These are phyloP conservation scores for Agaricus sinodeliciosus DNA, from an alignment of 768 basidiomycete species.

Conservation along the genomic window DNA sequence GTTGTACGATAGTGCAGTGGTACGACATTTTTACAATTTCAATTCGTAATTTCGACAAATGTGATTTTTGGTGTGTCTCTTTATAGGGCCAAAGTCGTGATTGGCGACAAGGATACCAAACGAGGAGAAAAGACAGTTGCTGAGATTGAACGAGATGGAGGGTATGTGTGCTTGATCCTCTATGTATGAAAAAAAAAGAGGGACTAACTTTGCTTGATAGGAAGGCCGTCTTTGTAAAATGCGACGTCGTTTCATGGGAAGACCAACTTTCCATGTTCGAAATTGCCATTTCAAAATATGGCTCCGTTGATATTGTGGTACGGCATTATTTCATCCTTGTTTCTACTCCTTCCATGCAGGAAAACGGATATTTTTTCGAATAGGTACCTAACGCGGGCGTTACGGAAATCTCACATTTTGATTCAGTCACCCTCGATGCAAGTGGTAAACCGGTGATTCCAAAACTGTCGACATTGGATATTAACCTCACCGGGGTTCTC, in stretches of 20 bases:
- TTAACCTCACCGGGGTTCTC: slow-evolving; percentile 41
- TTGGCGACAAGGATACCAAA: slow-evolving; percentile 42
- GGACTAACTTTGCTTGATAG: slow-evolving; percentile 19
- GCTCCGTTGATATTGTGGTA: slow-evolving; percentile 49
- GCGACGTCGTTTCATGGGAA: slow-evolving; percentile 50
- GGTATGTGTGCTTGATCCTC: slow-evolving; percentile 25
- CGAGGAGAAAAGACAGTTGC: slow-evolving; percentile 33
- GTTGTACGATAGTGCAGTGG: not conserved
- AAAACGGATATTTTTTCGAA: not conserved
- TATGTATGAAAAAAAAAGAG: not conserved
- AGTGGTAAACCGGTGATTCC: slow-evolving; percentile 40
- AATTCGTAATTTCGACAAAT: not conserved
- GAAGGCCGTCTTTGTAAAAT: slow-evolving; percentile 32
- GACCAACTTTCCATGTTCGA: slow-evolving; percentile 48
- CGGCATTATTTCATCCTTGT: slow-evolving; percentile 11
- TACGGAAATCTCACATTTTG: slow-evolving; percentile 27
- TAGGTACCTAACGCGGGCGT: slow-evolving; percentile 48
- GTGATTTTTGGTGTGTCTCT: not conserved
- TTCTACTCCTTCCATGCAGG: not conserved
- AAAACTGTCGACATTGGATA: slow-evolving; percentile 34
- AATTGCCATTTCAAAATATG: slow-evolving; percentile 36
- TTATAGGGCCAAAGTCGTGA: slow-evolving; percentile 43
- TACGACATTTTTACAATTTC: not conserved
- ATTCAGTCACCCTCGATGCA: slow-evolving; percentile 20
- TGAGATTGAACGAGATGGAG: slow-evolving; percentile 34